These are phyloP conservation scores for Colletotrichum sp. DNA, from an alignment of 2,329 filamentous ascomycete genomes.

Conservation along the genomic window DNA sequence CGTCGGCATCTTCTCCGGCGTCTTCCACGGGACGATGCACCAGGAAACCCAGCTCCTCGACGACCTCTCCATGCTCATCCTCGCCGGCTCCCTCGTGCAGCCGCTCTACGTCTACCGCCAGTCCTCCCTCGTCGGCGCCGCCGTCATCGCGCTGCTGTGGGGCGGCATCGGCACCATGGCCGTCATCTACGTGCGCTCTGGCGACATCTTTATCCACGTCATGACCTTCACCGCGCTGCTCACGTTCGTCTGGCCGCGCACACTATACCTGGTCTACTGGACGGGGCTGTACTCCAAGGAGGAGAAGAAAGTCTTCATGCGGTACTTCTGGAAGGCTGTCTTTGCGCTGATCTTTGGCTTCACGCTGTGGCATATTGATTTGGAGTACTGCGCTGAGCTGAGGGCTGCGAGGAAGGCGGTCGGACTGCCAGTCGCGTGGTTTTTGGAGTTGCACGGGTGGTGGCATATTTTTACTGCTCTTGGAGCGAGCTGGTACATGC, in stretches of 20 bases:
- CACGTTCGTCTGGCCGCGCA: slow-evolving; percentile 33
- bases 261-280: slow-evolving; percentile 37
- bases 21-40: slow-evolving; percentile 49
- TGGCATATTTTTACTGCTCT: slow-evolving; percentile 67
- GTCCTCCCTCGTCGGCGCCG: slow-evolving; percentile 31
- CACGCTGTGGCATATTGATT: slow-evolving; percentile 61
- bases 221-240: slow-evolving; percentile 39
- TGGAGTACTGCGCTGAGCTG: slow-evolving; percentile 54
- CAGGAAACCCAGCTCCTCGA: slow-evolving; percentile 52
- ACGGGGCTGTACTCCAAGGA: slow-evolving; percentile 30
- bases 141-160: slow-evolving; percentile 41
- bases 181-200: slow-evolving; percentile 45
- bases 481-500: slow-evolving; percentile 49
- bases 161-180: slow-evolving; percentile 44
- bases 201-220: slow-evolving; percentile 47
- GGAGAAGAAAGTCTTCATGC: slow-evolving; percentile 26
- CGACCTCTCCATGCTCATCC: slow-evolving; percentile 63
- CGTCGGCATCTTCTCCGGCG: slow-evolving; percentile 45
- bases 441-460: slow-evolving; percentile 66
- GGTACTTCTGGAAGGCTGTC: slow-evolving; percentile 31
- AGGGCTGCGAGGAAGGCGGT: slow-evolving; percentile 46
- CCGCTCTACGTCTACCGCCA: slow-evolving; percentile 50
- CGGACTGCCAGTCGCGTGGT: slow-evolving; percentile 59
- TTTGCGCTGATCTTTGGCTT: slow-evolving; percentile 48
- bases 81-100: slow-evolving; percentile 56